Percentiles rank a stretch among this genome's conserved stretches.
Evolutionary conservation across 768 basidiomycete species (phyloP).

Genomic region (Galerina marginata): DNA sequence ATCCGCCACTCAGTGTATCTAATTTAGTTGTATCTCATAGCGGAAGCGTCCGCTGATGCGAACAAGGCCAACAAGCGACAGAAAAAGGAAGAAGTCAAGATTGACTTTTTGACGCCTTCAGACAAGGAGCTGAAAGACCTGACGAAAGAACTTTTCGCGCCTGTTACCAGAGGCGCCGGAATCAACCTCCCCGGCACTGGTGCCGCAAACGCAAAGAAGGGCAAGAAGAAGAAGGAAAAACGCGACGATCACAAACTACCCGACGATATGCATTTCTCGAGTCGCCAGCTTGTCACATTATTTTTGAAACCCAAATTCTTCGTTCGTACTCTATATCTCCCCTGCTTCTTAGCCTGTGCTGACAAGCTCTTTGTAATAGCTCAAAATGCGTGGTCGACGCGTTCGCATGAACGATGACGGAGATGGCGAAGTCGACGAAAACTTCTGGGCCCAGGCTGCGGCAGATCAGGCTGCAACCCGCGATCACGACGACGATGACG

Average conservation of each 20-base stretch:
- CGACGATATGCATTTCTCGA: constrained; percentile 98
- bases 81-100: constrained; percentile 82
- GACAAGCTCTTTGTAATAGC: constrained; percentile 45
- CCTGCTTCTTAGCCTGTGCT: not conserved
- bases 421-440: constrained; percentile 90
- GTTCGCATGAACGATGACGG: constrained; percentile 60
- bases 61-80: constrained; percentile 60
- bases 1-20: constrained; percentile 3
- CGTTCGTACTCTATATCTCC: constrained; percentile 50
- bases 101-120: constrained; percentile 73
- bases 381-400: constrained; percentile 86
- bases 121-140: constrained; percentile 66
- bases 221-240: constrained; percentile 67
- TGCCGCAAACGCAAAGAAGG: constrained; percentile 40
- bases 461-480: constrained; percentile 73
- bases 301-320: constrained; percentile 97
- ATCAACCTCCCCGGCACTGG: constrained; percentile 71
- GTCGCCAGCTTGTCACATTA: constrained; percentile 84
- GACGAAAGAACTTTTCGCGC: constrained; percentile 77
- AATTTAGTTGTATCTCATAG: constrained; percentile 10
- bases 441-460: constrained; percentile 97
- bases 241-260: constrained; percentile 82
- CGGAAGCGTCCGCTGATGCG: constrained; percentile 41
- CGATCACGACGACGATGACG: constrained; percentile 52
- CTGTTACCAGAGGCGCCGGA: constrained; percentile 70